Evolutionary conservation across 1,284 basidiomycete species (phyloP).

Genomic region (Tilletia caries): DNA sequence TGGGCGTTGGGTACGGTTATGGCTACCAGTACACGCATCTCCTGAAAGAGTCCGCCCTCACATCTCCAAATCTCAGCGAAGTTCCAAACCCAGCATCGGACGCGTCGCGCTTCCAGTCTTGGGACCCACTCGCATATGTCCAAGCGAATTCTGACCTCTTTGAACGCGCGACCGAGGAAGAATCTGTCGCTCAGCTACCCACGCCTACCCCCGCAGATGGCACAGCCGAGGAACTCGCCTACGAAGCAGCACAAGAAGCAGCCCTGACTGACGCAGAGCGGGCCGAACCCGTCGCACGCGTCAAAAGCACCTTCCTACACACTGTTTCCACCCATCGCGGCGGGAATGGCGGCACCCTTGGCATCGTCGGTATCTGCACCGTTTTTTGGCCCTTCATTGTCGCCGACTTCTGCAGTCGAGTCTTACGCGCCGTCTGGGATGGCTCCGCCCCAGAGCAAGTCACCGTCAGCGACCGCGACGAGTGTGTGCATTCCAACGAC

Average conservation of each 20-base stretch:
- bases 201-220: background rate
- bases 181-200: background rate
- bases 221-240: background rate
- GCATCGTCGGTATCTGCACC: conserved; percentile 32
- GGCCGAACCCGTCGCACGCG: conserved; percentile 20
- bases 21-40: conserved; percentile 35
- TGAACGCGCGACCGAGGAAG: background rate
- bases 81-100: background rate
- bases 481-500: background rate
- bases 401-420: conserved; percentile 28
- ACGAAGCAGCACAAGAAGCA: background rate
- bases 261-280: background rate
- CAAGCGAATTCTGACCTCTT: background rate
- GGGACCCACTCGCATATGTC: background rate
- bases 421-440: conserved; percentile 31
- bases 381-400: conserved; percentile 31
- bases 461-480: conserved; percentile 6
- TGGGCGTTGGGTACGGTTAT: conserved; percentile 34
- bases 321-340: conserved; percentile 10
- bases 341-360: conserved; percentile 21
- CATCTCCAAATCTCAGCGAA: background rate
- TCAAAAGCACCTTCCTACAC: conserved; percentile 27
- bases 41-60: conserved; percentile 22
- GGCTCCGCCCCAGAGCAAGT: conserved; percentile 23
- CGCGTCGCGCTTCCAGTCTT: background rate